These are phyloP conservation scores for Fragaria nilgerrensis DNA, from an alignment of 306 rosid species.

Conservation along the genomic window DNA sequence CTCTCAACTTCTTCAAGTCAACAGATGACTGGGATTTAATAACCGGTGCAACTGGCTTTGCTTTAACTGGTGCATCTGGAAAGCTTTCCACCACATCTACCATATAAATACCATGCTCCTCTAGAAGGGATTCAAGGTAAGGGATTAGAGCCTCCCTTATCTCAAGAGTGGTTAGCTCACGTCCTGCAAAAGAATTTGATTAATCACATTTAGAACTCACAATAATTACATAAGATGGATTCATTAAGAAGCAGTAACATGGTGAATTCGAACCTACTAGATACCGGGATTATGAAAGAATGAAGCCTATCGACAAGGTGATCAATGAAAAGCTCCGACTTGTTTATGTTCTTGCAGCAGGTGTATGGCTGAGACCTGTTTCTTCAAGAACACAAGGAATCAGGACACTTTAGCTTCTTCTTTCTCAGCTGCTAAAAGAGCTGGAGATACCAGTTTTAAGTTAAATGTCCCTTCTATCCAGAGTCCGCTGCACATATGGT, in stretches of 20 bases:
- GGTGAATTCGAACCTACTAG: slow-evolving; percentile 80
- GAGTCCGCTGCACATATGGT: slow-evolving; percentile 37
- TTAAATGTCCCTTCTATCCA: slow-evolving; percentile 49
- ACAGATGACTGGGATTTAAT: slow-evolving; percentile 34
- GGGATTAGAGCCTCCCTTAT: slow-evolving; percentile 80
- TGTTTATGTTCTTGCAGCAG: slow-evolving; percentile 76
- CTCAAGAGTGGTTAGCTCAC: slow-evolving; percentile 93
- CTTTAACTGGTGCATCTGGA: slow-evolving; percentile 63
- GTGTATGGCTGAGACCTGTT: slow-evolving; percentile 73
- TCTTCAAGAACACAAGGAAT: slow-evolving; percentile 76
- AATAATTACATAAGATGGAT: neutral
- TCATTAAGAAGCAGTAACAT: slow-evolving; percentile 22
- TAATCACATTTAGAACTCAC: slow-evolving; percentile 18
- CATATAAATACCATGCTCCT: slow-evolving; percentile 55
- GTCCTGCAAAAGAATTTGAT: slow-evolving; percentile 51
- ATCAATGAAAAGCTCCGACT: slow-evolving; percentile 65
- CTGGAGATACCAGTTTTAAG: slow-evolving; percentile 46
- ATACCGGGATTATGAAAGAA: slow-evolving; percentile 74
- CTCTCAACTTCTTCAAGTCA: slow-evolving; percentile 57
- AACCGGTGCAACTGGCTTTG: slow-evolving; percentile 34
- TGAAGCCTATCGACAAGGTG: slow-evolving; percentile 85
- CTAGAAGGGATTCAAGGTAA: slow-evolving; percentile 69
- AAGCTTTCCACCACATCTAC: slow-evolving; percentile 64
- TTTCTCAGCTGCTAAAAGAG: slow-evolving; percentile 79
- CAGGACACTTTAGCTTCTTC: slow-evolving; percentile 90